phyloP scores from a whole-genome alignment of 176 grass and related monocot species.

The Themeda triandra region DNA sequence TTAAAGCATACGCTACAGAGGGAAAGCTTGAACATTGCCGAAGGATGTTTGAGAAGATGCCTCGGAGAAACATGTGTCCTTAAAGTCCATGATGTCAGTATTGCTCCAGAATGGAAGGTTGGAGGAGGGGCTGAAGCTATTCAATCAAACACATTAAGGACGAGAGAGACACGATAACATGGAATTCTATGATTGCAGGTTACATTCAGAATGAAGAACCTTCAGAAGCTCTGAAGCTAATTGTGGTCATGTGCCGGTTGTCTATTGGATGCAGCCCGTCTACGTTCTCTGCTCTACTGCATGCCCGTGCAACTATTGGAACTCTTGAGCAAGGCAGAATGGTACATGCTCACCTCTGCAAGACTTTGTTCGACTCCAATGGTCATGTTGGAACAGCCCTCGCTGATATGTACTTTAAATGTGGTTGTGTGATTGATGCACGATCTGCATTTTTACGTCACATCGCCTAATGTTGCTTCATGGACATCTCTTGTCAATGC shows the following conservation, averaged over 20 bases:
- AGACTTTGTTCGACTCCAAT: slow-evolving; percentile 43
- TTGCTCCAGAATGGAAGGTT: slow-evolving; percentile 44
- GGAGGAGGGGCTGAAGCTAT: slow-evolving; percentile 43
- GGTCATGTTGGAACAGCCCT: slow-evolving; percentile 55
- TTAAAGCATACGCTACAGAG: slow-evolving; percentile 39
- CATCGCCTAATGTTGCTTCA: slow-evolving; percentile 47
- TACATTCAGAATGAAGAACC: slow-evolving; percentile 46
- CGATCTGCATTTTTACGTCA: slow-evolving; percentile 28
- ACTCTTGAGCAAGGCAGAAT: slow-evolving; percentile 59
- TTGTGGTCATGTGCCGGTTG: slow-evolving; percentile 35
- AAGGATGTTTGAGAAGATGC: slow-evolving; percentile 56
- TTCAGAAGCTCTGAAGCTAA: slow-evolving; percentile 52
- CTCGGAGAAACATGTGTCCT: slow-evolving; percentile 49
- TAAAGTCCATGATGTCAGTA: slow-evolving; percentile 58
- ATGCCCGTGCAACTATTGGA: slow-evolving; percentile 42
- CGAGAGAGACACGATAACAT: slow-evolving; percentile 44
- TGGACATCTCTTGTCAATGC: slow-evolving; percentile 64
- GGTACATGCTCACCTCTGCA: slow-evolving; percentile 47
- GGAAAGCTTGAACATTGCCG: slow-evolving; percentile 45
- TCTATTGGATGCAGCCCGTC: slow-evolving; percentile 44
- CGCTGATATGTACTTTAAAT: slow-evolving; percentile 63
- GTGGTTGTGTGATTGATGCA: slow-evolving; percentile 51
- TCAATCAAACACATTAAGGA: slow-evolving; percentile 60
- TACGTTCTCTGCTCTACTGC: slow-evolving; percentile 53
- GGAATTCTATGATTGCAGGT: slow-evolving; percentile 69